Evolutionary conservation across 2,329 filamentous ascomycete genomes (phyloP), one percentile per base, ranked within the genome.

Genomic region (Pestalotiopsis fici): DNA sequence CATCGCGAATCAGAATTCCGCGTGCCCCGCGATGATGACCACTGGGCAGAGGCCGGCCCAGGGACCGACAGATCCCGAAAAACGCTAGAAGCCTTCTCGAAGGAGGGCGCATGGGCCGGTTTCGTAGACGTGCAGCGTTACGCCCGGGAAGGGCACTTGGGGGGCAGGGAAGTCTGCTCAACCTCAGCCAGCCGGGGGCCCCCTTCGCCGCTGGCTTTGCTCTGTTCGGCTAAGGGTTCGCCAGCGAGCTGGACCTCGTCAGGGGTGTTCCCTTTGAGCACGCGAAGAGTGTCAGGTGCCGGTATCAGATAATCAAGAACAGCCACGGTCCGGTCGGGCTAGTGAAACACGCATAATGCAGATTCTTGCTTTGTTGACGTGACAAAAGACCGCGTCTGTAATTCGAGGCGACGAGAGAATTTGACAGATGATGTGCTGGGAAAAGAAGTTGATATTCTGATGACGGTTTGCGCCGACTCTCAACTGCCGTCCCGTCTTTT

Each of bases 21-120:
- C 21, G 21, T 50, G 57, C 57, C 57, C 57, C 57, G 28, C 57
- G 27, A 35, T 39, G 21, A 57, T 31, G 27, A 27, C 27, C 27
- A 31, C 55, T 31, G 23, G 57, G 27, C n/a, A 35, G 57, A 37
- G 25, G 21, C 31, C 25, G 35, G 35, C 13, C 59, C 31, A 31
- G 31, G 18, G n/a, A n/a, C 43, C 43, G 43, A n/a, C 43, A 23
- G 43, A 50, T 50, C n/a, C 43, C 43, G 43, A 50, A 21, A 6
- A 23, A 27, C 59, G 59, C 59, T 62, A 62, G 59, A 62, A 62
- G 23, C 12, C 35, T 62, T 62, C 59, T 62, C 59, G 59, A 62
- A 62, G 59, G 25, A 35, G 57, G 28, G 27, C 57, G 25, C 28
- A 60, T 21, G 43, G 21, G 43, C 43, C 43, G 43, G 43, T 21